Base-by-base conservation (phyloP, 2,329 filamentous ascomycete genomes). In the Triangularia setosa region DNA sequence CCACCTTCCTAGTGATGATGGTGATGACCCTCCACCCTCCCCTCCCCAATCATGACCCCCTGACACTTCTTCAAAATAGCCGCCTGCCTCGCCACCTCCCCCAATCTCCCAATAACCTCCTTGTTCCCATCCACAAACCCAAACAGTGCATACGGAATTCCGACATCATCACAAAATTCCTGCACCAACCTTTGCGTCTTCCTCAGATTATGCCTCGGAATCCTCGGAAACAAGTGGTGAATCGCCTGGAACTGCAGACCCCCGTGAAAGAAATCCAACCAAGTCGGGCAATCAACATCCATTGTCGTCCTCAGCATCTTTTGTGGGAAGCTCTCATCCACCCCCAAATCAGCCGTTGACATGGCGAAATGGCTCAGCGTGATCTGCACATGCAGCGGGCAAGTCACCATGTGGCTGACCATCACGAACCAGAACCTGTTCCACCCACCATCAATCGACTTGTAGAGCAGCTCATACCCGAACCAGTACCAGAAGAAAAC, bases 341-440 rank as follows among this genome's bases (percentile, higher is more conserved):
- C 87, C 0, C 93, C 93, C 12, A 97, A 82, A 71, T 97, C 92
- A 11, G 91, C 85, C 0, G 93, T 97, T 70, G 91, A 94, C 93
- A 96, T 97, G 69, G 91, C 91, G 76, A 96, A 97, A 77, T 97
- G 93, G 1, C 91, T 95, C 18, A 97, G 84, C 0, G 92, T 96
- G 74, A 97, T 96, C 75, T 97, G 93, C 11, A 94, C 85, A 75
- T 97, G 93, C 59, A 97, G 80, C 2, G 92, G 90, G 76, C 91
- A 90, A 6, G 91, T 91, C 25, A 92, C 83, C 73, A 92, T 84
- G 74, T 97, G 92, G 73, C 90, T 93, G 72, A 95, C 78, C 75
- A 96, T 80, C 72, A 97, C 80, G 75, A 92, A 97, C 57, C 84
- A 78, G 62, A 95, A 82, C 18, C 92, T 87, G 67, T 85, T 84